Evolutionary conservation across 371 early-diverging fungal genomes (phyloP).

Genomic region (Apophysomyces sp.): DNA sequence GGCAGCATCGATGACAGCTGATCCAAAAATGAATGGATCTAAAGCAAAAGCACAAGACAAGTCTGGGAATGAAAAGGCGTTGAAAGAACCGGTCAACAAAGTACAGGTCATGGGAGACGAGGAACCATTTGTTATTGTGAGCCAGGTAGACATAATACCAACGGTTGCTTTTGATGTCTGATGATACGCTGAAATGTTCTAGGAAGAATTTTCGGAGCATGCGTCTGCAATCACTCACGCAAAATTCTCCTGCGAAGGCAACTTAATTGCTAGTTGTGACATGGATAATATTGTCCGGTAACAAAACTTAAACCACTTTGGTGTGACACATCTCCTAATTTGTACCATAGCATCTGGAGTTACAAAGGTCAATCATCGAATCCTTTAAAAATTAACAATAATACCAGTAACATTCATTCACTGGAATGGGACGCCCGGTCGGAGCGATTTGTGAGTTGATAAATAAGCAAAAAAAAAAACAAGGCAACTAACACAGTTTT

Average conservation of each 20-base stretch:
- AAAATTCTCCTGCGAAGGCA: slow-evolving; percentile 59
- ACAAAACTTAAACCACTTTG: background rate
- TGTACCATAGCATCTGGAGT: slow-evolving; percentile 45
- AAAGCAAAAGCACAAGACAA: slow-evolving; percentile 15
- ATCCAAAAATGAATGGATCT: slow-evolving; percentile 14
- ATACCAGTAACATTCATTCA: slow-evolving; percentile 49
- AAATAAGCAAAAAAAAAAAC: background rate
- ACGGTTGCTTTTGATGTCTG: background rate
- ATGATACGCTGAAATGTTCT: background rate
- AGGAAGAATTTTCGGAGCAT: slow-evolving; percentile 63
- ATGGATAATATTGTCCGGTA: slow-evolving; percentile 64
- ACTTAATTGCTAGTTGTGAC: slow-evolving; percentile 65
- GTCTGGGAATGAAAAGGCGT: background rate
- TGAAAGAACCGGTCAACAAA: slow-evolving; percentile 4
- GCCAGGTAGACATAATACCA: slow-evolving; percentile 24
- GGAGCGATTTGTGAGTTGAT: slow-evolving; percentile 44
- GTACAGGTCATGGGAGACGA: slow-evolving; percentile 13
- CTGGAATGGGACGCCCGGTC: slow-evolving; percentile 66
- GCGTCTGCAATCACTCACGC: slow-evolving; percentile 64
- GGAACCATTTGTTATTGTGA: slow-evolving; percentile 46
- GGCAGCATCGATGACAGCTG: slow-evolving; percentile 35
- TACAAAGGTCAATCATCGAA: slow-evolving; percentile 46
- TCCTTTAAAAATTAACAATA: slow-evolving; percentile 52
- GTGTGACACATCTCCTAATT: background rate
- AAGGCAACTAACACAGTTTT: background rate